phyloP scores from a whole-genome alignment of 2,329 filamentous ascomycete species.

The Drechslerella coelobrocha region DNA sequence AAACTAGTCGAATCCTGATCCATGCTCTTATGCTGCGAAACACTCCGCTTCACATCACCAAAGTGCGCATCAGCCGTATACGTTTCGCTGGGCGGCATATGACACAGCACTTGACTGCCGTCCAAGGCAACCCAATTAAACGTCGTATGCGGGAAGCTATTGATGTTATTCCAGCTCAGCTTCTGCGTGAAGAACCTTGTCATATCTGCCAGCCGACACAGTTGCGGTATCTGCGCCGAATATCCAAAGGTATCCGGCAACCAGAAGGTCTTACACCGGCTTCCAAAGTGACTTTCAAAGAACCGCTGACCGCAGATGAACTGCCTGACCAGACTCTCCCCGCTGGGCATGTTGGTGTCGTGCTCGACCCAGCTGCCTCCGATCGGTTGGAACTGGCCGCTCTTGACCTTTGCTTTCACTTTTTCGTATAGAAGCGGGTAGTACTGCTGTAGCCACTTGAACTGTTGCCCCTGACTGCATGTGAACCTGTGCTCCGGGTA shows the following conservation, averaged over 20 bases:
- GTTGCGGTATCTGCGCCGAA: conserved; percentile 89
- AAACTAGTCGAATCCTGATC: conserved; percentile 90
- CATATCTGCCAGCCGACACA: conserved; percentile 95
- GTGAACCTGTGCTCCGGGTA: conserved; percentile 94
- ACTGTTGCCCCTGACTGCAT: conserved; percentile 94
- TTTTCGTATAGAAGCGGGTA: conserved; percentile 90
- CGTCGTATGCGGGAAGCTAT: conserved; percentile 96
- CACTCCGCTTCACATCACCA: conserved; percentile 87
- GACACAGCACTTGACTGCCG: conserved; percentile 93
- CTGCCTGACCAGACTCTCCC: conserved; percentile 90
- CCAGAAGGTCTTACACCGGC: conserved; percentile 92
- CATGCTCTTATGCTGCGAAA: conserved; percentile 92
- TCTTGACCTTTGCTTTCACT: conserved; percentile 87
- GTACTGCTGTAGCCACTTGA: conserved; percentile 90
- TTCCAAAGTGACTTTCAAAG: conserved; percentile 90
- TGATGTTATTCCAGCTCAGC: conserved; percentile 99
- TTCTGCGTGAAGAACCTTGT: conserved; percentile 96
- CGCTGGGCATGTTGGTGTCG: conserved; percentile 95
- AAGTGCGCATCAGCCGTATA: conserved; percentile 92
- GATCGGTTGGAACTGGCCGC: conserved; percentile 90
- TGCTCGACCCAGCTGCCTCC: conserved; percentile 99
- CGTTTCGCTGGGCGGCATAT: conserved; percentile 95
- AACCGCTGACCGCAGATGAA: conserved; percentile 95
- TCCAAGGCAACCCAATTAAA: conserved; percentile 98
- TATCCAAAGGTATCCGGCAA: conserved; percentile 98